These are phyloP conservation scores for Colletotrichum falcatum DNA, from an alignment of 2,329 filamentous ascomycete genomes.

Conservation along the genomic window DNA sequence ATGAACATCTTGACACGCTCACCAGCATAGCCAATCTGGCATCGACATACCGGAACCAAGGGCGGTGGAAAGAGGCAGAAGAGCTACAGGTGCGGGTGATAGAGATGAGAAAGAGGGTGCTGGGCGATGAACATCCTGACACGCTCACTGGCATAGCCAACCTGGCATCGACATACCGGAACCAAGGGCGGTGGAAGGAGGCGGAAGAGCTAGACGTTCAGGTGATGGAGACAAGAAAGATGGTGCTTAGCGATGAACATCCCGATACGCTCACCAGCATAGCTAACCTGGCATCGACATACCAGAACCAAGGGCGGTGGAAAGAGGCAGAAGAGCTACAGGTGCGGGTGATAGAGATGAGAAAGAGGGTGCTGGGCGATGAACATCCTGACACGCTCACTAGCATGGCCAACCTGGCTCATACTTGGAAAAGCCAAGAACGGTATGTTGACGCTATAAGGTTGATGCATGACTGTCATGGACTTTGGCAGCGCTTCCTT, in stretches of 20 bases:
- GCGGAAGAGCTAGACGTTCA: not conserved
- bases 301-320: not conserved
- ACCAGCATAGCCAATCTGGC: not conserved
- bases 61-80: constrained; percentile 23
- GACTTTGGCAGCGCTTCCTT: not conserved
- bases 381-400: constrained; percentile 11
- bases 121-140: not conserved
- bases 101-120: constrained; percentile 13
- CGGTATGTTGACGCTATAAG: constrained; percentile 7
- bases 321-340: constrained; percentile 22
- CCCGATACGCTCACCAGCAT: constrained; percentile 8
- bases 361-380: constrained; percentile 12
- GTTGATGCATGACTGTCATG: not conserved
- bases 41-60: not conserved
- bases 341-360: constrained; percentile 1
- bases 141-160: constrained; percentile 1
- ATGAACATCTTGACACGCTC: constrained; percentile 6
- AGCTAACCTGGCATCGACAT: not conserved
- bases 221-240: constrained; percentile 22
- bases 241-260: constrained; percentile 9
- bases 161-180: not conserved
- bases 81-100: not conserved
- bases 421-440: constrained; percentile 4
- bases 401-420: constrained; percentile 5
- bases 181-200: constrained; percentile 18